Percentiles rank a stretch among this genome's conserved stretches.
Conservation (phyloP, 2,329 filamentous ascomycete species). For the Conoideocrella luteorostrata region DNA sequence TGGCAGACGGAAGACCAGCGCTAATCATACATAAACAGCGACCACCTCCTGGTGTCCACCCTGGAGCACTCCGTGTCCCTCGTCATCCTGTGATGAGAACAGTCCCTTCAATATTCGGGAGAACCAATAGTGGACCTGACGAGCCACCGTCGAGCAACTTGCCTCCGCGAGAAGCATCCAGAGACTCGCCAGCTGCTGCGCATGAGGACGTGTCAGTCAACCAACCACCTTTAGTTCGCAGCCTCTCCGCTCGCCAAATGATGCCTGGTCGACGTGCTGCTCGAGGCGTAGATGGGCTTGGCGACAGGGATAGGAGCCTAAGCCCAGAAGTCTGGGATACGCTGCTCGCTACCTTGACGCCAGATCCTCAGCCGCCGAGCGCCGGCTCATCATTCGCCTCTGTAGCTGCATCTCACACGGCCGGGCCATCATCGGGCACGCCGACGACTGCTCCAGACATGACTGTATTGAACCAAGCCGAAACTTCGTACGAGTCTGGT, state of each 20-base stretch:
- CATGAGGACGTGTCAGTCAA: too few relatives aligned
- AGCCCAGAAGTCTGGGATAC: conserved; percentile 77
- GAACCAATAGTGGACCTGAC: background rate
- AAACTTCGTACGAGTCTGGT: conserved; percentile 44
- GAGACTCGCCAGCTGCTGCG: too few relatives aligned
- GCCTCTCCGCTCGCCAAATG: conserved; percentile 5
- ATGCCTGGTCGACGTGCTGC: conserved; percentile 5
- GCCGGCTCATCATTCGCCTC: conserved; percentile 78
- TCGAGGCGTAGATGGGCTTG: conserved; percentile 60
- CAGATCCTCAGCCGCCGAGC: conserved; percentile 75
- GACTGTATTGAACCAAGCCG: conserved; percentile 26
- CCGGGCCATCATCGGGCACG: conserved; percentile 39
- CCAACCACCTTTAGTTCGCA: background rate
- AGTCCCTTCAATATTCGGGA: background rate
- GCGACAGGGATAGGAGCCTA: conserved; percentile 78
- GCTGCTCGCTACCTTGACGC: conserved; percentile 71
- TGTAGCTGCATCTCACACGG: conserved; percentile 36
- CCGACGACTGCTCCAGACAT: conserved; percentile 26
- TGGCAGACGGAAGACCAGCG: too few relatives aligned
- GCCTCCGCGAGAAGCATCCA: too few relatives aligned
- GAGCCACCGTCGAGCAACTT: background rate
- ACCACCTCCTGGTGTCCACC: too few relatives aligned
- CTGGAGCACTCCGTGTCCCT: background rate
- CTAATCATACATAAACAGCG: too few relatives aligned
- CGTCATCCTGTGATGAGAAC: too few relatives aligned